Evolutionary conservation across 257 asterid species (phyloP).

Genomic region (Perilla frutescens): DNA sequence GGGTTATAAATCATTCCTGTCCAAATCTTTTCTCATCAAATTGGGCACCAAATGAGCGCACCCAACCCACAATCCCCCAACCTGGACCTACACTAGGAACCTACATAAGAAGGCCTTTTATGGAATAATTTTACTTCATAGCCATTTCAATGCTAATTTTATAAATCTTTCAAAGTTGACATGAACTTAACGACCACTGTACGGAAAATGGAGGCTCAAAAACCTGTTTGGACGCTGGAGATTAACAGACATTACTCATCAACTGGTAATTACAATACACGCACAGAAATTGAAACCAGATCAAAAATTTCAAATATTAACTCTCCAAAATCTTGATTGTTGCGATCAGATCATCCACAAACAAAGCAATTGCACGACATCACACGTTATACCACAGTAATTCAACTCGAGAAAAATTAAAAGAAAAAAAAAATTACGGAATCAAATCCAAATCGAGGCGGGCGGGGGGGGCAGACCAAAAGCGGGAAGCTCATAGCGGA

Average conservation of each 20-base stretch:
- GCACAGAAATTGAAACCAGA: neutral
- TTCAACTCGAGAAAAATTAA: slow-evolving; percentile 1
- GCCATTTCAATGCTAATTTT: neutral
- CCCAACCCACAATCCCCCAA: neutral
- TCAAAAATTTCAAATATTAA: slow-evolving; percentile 5
- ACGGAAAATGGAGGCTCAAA: slow-evolving; percentile 15
- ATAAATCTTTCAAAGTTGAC: neutral
- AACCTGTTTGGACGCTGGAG: neutral
- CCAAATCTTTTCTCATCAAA: neutral
- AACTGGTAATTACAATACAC: slow-evolving; percentile 11
- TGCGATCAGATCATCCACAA: slow-evolving; percentile 15
- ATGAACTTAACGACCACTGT: neutral
- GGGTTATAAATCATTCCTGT: neutral
- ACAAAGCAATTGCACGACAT: slow-evolving; percentile 20
- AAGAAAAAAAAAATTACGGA: slow-evolving; percentile 25
- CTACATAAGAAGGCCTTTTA: neutral
- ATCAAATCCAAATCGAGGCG: neutral
- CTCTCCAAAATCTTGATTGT: slow-evolving; percentile 8
- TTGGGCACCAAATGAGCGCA: neutral
- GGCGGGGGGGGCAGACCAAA: neutral
- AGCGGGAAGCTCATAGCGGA: neutral
- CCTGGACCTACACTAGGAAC: neutral
- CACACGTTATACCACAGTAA: neutral
- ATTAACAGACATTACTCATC: slow-evolving; percentile 2
- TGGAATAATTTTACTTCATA: neutral